Percentiles rank a stretch among this genome's conserved stretches.
phyloP scores from a whole-genome alignment of 371 early-diverging fungal species.

The Umbelopsis sp. region DNA sequence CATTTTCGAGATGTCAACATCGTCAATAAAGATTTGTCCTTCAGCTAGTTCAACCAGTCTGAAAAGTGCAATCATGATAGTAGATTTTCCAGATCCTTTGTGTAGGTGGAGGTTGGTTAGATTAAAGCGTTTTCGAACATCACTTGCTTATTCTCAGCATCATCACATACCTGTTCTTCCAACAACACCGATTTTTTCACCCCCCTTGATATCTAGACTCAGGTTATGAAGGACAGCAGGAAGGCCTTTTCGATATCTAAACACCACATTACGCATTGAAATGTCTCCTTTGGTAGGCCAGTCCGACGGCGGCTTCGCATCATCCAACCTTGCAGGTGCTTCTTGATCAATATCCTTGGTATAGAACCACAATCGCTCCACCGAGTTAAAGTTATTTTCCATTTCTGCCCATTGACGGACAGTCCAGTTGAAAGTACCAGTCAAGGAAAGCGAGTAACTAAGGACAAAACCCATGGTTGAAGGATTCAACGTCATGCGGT shows the following conservation, averaged over 20 bases:
- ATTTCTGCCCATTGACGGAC: constrained; percentile 74
- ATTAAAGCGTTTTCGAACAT: too few species aligned
- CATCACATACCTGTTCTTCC: constrained; percentile 49
- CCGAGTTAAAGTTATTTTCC: constrained; percentile 83
- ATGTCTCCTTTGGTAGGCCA: constrained; percentile 71
- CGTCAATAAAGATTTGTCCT: constrained; percentile 67
- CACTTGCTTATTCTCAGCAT: not conserved
- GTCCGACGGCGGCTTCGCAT: constrained; percentile 54
- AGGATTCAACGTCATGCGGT: constrained; percentile 44
- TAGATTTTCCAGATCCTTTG: constrained; percentile 60
- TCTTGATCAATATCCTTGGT: constrained; percentile 75
- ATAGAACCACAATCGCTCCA: constrained; percentile 87
- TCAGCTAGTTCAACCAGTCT: constrained; percentile 59
- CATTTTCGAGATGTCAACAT: constrained; percentile 60
- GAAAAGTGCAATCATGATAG: constrained; percentile 64
- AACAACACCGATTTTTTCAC: constrained; percentile 64
- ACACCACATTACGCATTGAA: constrained; percentile 46
- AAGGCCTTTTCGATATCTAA: constrained; percentile 56
- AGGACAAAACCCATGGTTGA: constrained; percentile 75
- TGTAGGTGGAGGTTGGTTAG: not conserved
- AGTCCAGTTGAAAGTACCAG: constrained; percentile 80
- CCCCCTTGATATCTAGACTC: constrained; percentile 48
- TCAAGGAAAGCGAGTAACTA: constrained; percentile 87
- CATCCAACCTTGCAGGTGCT: constrained; percentile 57
- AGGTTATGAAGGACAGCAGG: constrained; percentile 62